Percentiles rank a stretch among this genome's conserved stretches.
phyloP scores from a whole-genome alignment of 169 alveolate species.

The Plasmodium malariae region DNA sequence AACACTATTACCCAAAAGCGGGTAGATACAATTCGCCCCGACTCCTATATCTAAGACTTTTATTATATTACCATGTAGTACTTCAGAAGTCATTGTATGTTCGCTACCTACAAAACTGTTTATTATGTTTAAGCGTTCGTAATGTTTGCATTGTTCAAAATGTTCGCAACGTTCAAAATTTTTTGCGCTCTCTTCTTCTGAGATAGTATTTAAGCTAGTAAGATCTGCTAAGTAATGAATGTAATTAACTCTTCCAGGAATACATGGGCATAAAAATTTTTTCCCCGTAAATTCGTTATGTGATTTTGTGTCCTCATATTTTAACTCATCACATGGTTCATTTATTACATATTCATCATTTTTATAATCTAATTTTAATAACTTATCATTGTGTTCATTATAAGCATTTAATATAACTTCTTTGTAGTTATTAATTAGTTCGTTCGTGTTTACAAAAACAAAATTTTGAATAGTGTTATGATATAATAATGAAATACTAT shows the following conservation, averaged over 20 bases:
- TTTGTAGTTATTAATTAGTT: constrained; percentile 11
- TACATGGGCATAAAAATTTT: constrained; percentile 80
- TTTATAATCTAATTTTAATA: constrained; percentile 1
- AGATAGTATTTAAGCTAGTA: constrained; percentile 2
- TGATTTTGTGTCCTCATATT: not conserved
- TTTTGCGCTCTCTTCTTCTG: not conserved
- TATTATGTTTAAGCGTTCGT: not conserved
- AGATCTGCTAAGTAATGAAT: constrained; percentile 79
- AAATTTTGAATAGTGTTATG: not conserved
- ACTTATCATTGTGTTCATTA: constrained; percentile 18
- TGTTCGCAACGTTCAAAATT: not conserved
- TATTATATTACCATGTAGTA: constrained; percentile 66
- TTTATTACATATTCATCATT: not conserved
- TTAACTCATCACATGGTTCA: not conserved
- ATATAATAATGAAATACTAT: not conserved
- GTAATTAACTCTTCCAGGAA: constrained; percentile 85
- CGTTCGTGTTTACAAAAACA: not conserved
- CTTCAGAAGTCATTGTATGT: not conserved
- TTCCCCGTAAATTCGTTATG: not conserved
- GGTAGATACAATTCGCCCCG: constrained; percentile 86
- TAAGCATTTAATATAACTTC: constrained; percentile 11
- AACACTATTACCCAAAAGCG: constrained; percentile 81
- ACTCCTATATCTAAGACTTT: constrained; percentile 86
- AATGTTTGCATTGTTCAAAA: not conserved
- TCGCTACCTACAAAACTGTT: not conserved